A percentile compares a stretch with the other conserved stretches of the same genome.
phyloP scores from a whole-genome alignment of 2,329 filamentous ascomycete species.

The Paecilomyces formosus region DNA sequence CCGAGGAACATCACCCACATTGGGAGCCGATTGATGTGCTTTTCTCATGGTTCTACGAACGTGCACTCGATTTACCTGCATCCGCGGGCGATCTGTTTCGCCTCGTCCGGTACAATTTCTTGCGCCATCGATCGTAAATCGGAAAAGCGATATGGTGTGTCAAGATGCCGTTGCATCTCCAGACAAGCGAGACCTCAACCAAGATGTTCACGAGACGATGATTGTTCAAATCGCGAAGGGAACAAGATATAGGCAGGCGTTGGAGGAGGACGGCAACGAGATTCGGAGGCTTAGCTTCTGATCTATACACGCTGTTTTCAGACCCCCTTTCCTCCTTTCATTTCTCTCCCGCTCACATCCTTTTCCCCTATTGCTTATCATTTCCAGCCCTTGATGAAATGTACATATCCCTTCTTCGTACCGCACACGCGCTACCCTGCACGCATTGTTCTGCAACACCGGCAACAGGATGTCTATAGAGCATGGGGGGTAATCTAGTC shows the following conservation, averaged over 20 bases:
- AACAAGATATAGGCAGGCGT: background rate
- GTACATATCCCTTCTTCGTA: slow-evolving; percentile 20
- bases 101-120: background rate
- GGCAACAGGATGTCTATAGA: slow-evolving; percentile 21
- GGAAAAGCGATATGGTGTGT: background rate
- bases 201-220: background rate
- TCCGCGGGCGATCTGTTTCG: background rate
- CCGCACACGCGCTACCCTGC: slow-evolving; percentile 2
- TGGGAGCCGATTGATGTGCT: background rate
- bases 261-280: background rate
- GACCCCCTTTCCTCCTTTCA: slow-evolving; percentile 3
- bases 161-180: background rate
- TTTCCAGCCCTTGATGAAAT: slow-evolving; percentile 19
- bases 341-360: slow-evolving; percentile 7
- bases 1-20: background rate
- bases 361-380: slow-evolving; percentile 12
- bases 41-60: background rate
- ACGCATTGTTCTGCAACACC: slow-evolving; percentile 13
- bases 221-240: background rate
- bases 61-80: background rate
- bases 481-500: slow-evolving; percentile 20
- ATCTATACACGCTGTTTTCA: slow-evolving; percentile 1
- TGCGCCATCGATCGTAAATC: background rate
- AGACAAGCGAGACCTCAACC: background rate
- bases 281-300: background rate